phyloP scores from a whole-genome alignment of 352 stramenopile species.

The Phytophthora citricola region DNA sequence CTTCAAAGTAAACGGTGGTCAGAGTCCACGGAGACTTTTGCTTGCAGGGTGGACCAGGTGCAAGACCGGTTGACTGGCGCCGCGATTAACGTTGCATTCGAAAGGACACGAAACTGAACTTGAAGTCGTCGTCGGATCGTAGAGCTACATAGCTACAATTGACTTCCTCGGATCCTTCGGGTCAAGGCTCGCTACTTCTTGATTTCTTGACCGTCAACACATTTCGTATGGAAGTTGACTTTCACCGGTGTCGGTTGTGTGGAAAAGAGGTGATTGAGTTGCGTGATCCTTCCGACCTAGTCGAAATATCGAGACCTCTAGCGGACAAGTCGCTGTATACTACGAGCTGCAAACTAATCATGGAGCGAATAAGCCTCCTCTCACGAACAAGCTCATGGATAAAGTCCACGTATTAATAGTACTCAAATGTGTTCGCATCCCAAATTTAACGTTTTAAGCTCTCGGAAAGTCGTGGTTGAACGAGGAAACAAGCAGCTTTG shows the following conservation, averaged over 20 bases:
- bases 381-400: not conserved
- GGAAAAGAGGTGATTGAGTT: no score
- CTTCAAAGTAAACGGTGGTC: constrained; percentile 2
- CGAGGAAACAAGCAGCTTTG: no score
- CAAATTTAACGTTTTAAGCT: constrained; percentile 5
- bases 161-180: no score
- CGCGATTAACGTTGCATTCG: constrained; percentile 23
- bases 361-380: no score
- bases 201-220: no score
- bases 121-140: constrained; percentile 43
- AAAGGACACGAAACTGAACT: constrained; percentile 48
- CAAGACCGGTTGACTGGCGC: not conserved
- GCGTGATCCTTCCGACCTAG: not conserved
- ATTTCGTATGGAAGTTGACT: no score
- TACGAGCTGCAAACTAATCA: no score
- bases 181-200: no score
- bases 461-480: not conserved
- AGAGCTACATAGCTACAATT: not conserved
- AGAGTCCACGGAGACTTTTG: constrained; percentile 8
- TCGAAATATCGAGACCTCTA: not conserved
- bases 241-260: no score
- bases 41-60: constrained; percentile 28
- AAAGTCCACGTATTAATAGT: no score
- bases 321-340: constrained; percentile 8
- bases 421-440: not conserved